phyloP scores from a whole-genome alignment of 257 asterid species.

The Prunella vulgaris region DNA sequence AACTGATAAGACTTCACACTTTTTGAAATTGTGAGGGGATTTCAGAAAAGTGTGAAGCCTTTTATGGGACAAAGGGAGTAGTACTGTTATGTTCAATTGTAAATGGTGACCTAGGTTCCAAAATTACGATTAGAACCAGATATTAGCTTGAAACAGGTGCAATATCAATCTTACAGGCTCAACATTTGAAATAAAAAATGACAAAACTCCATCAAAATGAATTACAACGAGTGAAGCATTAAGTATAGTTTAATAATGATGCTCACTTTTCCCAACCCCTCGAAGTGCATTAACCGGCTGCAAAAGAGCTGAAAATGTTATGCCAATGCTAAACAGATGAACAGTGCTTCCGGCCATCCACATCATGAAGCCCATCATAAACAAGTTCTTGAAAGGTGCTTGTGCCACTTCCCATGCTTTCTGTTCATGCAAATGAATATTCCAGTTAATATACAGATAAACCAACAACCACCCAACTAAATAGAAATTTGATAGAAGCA shows the following conservation, averaged over 20 bases:
- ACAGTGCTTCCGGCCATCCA: slow-evolving; percentile 99
- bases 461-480: neutral
- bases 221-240: neutral
- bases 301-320: slow-evolving; percentile 91
- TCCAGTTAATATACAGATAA: neutral
- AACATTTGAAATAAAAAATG: slow-evolving; percentile 6
- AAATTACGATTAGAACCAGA: neutral
- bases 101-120: neutral
- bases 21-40: too few species aligned
- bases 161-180: neutral
- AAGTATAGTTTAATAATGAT: neutral
- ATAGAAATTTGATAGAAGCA: neutral
- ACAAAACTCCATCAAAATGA: neutral
- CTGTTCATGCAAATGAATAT: slow-evolving; percentile 35
- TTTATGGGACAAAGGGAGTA: too few species aligned
- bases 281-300: slow-evolving; percentile 97
- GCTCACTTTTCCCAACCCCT: slow-evolving; percentile 84
- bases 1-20: too few species aligned
- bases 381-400: slow-evolving; percentile 87
- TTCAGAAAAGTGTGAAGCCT: too few species aligned
- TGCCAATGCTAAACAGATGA: slow-evolving; percentile 93
- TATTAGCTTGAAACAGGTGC: neutral
- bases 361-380: slow-evolving; percentile 99
- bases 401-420: slow-evolving; percentile 99
- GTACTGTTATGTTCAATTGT: neutral